Percentiles rank a stretch among this genome's conserved stretches.
Evolutionary conservation across 2,329 filamentous ascomycete genomes (phyloP).

Genomic region (Penicillium decumbens): DNA sequence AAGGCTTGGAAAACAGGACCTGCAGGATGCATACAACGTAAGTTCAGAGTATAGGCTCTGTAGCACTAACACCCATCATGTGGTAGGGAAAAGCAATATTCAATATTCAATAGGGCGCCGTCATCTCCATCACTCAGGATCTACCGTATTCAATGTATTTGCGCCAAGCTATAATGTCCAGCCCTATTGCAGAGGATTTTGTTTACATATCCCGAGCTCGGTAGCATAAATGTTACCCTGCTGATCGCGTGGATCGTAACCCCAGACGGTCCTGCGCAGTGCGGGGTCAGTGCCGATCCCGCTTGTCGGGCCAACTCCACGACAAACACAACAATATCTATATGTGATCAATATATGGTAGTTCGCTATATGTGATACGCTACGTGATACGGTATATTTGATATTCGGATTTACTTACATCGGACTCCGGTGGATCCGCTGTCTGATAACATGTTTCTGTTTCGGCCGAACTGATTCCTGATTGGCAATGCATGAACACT

Average conservation of each 20-base stretch:
- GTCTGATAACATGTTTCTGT: not conserved
- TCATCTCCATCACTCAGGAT: not conserved
- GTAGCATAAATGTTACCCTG: constrained; percentile 1
- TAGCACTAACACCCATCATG: not conserved
- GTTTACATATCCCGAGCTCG: not conserved
- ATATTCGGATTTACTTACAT: too few relatives aligned
- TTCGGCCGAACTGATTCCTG: not conserved
- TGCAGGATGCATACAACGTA: not conserved
- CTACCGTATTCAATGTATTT: not conserved
- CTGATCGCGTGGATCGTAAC: constrained; percentile 1
- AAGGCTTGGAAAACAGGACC: not conserved
- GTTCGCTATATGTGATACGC: not conserved
- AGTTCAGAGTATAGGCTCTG: not conserved
- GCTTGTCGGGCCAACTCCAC: not conserved
- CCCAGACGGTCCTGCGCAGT: not conserved
- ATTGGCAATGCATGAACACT: not conserved
- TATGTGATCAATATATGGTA: not conserved
- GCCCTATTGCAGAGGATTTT: not conserved
- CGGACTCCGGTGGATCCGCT: not conserved
- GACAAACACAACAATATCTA: not conserved
- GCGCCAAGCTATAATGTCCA: not conserved
- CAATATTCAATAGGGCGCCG: not conserved
- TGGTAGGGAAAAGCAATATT: not conserved
- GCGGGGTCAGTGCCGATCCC: constrained; percentile 10
- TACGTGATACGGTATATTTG: not conserved